Percentiles rank a stretch among this genome's conserved stretches.
Evolutionary conservation across 202 grass and related monocot species (phyloP).

Genomic region (Saccharum hybrid): DNA sequence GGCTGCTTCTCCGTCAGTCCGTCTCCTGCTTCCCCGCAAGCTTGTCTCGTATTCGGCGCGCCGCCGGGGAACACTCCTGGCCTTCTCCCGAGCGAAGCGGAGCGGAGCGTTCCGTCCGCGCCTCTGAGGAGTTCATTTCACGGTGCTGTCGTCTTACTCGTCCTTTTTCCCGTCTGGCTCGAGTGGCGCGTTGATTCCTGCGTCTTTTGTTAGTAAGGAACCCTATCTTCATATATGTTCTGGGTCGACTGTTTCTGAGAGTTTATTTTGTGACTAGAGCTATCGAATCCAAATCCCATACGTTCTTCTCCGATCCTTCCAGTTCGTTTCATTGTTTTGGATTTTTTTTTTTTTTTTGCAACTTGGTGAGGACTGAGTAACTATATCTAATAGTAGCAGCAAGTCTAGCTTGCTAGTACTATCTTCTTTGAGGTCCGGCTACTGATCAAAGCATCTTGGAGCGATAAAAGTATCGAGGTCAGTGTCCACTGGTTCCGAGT

Average conservation of each 20-base stretch:
- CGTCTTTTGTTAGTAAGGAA: constrained; percentile 1
- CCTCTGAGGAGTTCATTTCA: neutral
- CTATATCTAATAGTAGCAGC: neutral
- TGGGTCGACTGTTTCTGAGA: neutral
- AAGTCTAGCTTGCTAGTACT: neutral
- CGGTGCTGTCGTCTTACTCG: neutral
- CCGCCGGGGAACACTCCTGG: neutral
- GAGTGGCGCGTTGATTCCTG: neutral
- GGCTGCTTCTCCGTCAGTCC: neutral
- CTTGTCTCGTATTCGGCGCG: neutral
- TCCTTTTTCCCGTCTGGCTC: neutral
- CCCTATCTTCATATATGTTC: neutral
- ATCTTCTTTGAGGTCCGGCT: neutral
- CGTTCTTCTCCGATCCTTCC: neutral
- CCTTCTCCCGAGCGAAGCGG: neutral
- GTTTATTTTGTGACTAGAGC: neutral
- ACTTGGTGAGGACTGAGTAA: neutral
- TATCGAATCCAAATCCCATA: neutral
- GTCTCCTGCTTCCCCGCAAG: constrained; percentile 1
- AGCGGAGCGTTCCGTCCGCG: neutral
- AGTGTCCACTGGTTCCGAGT: neutral
- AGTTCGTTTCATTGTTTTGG: neutral
- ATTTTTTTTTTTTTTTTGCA: neutral
- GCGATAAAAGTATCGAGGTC: neutral
- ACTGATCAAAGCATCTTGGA: neutral